Evolutionary conservation across 176 grass and related monocot species (phyloP).

Genomic region (Oryza rufipogon): DNA sequence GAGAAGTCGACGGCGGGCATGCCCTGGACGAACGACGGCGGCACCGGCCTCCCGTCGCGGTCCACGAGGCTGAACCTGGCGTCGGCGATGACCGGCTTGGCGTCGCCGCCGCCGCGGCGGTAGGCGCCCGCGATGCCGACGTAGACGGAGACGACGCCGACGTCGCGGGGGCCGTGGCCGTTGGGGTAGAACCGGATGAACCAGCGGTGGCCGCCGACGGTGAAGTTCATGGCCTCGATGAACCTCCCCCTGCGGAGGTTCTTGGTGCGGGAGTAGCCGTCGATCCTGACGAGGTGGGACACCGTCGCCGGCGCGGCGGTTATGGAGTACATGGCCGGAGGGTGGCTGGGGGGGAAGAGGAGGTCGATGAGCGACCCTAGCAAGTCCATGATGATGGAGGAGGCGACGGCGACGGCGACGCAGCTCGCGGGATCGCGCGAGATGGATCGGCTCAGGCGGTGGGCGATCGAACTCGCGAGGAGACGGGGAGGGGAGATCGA

Average conservation of each 20-base stretch:
- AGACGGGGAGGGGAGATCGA: too few relatives aligned
- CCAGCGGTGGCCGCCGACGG: background rate
- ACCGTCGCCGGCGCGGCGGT: background rate
- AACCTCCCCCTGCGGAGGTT: background rate
- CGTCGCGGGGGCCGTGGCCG: background rate
- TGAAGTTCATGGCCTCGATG: background rate
- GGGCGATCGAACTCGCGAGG: too few relatives aligned
- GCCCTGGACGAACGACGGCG: background rate
- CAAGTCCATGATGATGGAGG: background rate
- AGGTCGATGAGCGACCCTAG: background rate
- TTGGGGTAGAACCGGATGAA: background rate
- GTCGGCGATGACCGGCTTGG: background rate
- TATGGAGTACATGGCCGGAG: background rate
- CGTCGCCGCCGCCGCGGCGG: background rate
- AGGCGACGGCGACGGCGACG: too few relatives aligned
- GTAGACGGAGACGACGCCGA: background rate
- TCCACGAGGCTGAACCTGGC: constrained; percentile 13
- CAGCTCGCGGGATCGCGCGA: too few relatives aligned
- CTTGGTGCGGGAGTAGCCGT: background rate
- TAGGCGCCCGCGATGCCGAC: background rate
- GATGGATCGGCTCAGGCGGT: too few relatives aligned
- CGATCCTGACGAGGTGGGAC: background rate
- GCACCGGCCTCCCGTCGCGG: background rate
- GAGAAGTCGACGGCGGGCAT: background rate
- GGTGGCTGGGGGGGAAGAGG: background rate